phyloP scores from a whole-genome alignment of 257 asterid species.

The Solanum rostratum region DNA sequence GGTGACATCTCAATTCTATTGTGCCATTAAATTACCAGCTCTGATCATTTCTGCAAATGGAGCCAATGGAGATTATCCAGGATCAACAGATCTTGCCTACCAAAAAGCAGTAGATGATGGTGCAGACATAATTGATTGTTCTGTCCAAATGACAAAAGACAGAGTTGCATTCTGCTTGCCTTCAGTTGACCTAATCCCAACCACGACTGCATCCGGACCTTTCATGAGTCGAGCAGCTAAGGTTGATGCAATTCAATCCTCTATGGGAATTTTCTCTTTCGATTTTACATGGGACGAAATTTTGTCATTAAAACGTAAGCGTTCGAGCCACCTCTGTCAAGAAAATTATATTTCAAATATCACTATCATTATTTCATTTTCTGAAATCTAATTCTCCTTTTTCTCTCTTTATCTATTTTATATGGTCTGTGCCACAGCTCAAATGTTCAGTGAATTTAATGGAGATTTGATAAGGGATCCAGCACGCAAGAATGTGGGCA shows the following conservation, averaged over 20 bases:
- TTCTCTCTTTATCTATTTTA: background rate
- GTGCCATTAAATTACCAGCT: background rate
- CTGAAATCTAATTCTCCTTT: background rate
- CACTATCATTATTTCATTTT: background rate
- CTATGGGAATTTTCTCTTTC: slow-evolving; percentile 74
- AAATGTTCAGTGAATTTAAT: background rate
- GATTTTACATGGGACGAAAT: slow-evolving; percentile 70
- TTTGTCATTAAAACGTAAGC: slow-evolving; percentile 3
- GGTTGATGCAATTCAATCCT: slow-evolving; percentile 40
- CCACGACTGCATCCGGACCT: slow-evolving; percentile 63
- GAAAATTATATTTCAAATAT: background rate
- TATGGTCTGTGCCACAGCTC: background rate
- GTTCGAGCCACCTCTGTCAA: background rate
- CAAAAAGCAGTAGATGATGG: slow-evolving; percentile 70
- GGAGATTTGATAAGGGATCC: slow-evolving; percentile 1
- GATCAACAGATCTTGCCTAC: slow-evolving; percentile 75
- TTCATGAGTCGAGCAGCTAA: slow-evolving; percentile 24
- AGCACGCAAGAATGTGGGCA: slow-evolving; percentile 1
- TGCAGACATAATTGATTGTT: slow-evolving; percentile 78
- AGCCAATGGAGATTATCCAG: slow-evolving; percentile 81
- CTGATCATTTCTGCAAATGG: slow-evolving; percentile 51
- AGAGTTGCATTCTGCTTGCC: slow-evolving; percentile 78
- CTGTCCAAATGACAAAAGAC: slow-evolving; percentile 82
- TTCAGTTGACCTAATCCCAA: slow-evolving; percentile 53
- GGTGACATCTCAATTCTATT: background rate